These are phyloP conservation scores for Beta corolliflora DNA, from an alignment of 179 eudicot species.

Conservation along the genomic window DNA sequence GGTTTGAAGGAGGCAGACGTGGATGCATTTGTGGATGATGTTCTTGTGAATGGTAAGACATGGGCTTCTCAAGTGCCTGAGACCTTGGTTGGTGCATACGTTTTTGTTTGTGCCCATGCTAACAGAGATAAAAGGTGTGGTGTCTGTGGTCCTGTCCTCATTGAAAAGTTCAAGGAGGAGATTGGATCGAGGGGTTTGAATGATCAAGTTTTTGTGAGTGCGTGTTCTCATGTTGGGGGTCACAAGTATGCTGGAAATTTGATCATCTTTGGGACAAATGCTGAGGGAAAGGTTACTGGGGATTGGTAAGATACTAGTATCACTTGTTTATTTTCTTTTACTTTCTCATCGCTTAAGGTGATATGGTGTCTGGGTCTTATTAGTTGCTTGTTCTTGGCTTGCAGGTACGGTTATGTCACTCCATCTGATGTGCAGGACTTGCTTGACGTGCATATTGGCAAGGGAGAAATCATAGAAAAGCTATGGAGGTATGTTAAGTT, in stretches of 20 bases:
- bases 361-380: background rate
- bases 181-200: conserved; percentile 51
- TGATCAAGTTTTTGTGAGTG: conserved; percentile 67
- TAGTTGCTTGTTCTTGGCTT: conserved; percentile 19
- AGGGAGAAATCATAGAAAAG: conserved; percentile 69
- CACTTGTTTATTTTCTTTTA: conserved; percentile 11
- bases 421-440: conserved; percentile 72
- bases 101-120: conserved; percentile 84
- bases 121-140: conserved; percentile 91
- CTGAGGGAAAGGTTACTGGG: conserved; percentile 75
- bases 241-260: conserved; percentile 97
- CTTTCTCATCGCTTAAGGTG: background rate
- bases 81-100: conserved; percentile 70
- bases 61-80: conserved; percentile 75
- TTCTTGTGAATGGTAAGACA: conserved; percentile 73
- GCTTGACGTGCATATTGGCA: conserved; percentile 72
- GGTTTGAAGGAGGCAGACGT: conserved; percentile 82
- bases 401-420: conserved; percentile 90
- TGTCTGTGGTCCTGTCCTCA: conserved; percentile 87
- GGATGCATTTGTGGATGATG: conserved; percentile 88
- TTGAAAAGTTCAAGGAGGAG: conserved; percentile 77
- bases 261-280: conserved; percentile 70
- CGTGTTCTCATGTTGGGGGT: conserved; percentile 97
- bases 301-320: conserved; percentile 64
- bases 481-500: conserved; percentile 71